These are phyloP conservation scores for Roridomyces roridus DNA, from an alignment of 768 basidiomycete species.

Conservation along the genomic window DNA sequence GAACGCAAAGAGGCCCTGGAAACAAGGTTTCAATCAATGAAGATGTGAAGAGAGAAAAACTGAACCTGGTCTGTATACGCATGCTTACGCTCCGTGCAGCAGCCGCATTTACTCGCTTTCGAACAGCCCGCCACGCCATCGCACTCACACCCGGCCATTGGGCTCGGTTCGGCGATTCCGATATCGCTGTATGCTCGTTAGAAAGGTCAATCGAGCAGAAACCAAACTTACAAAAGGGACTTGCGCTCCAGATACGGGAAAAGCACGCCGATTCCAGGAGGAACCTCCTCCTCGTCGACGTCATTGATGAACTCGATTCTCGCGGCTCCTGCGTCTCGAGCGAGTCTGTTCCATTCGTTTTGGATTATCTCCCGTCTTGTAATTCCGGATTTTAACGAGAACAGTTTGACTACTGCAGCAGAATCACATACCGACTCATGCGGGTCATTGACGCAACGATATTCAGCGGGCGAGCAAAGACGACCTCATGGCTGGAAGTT, in stretches of 20 bases:
- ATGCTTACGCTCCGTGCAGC: not conserved
- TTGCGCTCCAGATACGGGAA: slow-evolving; percentile 18
- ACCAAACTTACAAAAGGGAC: slow-evolving; percentile 10
- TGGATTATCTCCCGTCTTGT: slow-evolving; percentile 13
- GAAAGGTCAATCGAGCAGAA: not conserved
- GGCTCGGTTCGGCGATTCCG: not conserved
- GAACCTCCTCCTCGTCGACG: slow-evolving; percentile 20
- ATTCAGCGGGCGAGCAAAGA: too few species aligned
- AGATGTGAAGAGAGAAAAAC: not conserved
- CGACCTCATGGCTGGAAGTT: too few species aligned
- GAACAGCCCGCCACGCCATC: not conserved
- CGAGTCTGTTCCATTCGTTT: slow-evolving; percentile 15
- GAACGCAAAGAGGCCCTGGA: slow-evolving; percentile 18
- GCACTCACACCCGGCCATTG: slow-evolving; percentile 5
- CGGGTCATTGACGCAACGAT: too few species aligned
- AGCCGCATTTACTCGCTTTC: not conserved
- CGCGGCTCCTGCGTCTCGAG: slow-evolving; percentile 14
- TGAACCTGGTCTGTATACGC: slow-evolving; percentile 2
- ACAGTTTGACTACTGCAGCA: too few species aligned
- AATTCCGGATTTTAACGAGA: too few species aligned
- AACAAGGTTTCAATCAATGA: not conserved
- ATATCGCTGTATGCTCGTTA: not conserved
- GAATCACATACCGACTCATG: too few species aligned
- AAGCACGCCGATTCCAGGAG: slow-evolving; percentile 13
- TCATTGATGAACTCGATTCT: slow-evolving; percentile 19